These are phyloP conservation scores for Diplodia corticola DNA, from an alignment of 2,329 filamentous ascomycete genomes.

Conservation along the genomic window DNA sequence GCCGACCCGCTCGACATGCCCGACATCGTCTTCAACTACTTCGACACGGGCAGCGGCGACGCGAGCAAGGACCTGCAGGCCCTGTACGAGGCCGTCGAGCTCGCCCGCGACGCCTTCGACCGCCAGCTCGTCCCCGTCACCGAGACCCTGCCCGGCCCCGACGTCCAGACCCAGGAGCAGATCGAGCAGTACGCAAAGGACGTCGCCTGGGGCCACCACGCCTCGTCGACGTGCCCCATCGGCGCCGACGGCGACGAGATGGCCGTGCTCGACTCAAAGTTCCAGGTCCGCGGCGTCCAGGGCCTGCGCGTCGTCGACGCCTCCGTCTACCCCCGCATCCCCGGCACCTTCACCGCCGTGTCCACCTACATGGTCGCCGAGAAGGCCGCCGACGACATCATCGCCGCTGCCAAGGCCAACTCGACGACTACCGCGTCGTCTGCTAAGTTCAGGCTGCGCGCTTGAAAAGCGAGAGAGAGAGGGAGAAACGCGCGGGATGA, in stretches of 20 bases:
- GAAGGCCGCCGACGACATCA: slow-evolving; percentile 58
- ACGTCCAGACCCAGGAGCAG: slow-evolving; percentile 44
- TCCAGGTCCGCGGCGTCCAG: slow-evolving; percentile 57
- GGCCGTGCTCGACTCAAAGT: slow-evolving; percentile 58
- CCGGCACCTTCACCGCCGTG: slow-evolving; percentile 55
- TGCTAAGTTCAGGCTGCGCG: not conserved
- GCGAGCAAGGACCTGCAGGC: slow-evolving; percentile 55
- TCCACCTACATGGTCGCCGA: slow-evolving; percentile 59
- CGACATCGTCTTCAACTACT: slow-evolving; percentile 51
- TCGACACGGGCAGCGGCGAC: slow-evolving; percentile 46
- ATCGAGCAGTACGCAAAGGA: slow-evolving; percentile 39
- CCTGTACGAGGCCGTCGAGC: slow-evolving; percentile 56
- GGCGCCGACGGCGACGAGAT: slow-evolving; percentile 55
- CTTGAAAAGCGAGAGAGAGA: not conserved
- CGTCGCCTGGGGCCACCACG: slow-evolving; percentile 53
- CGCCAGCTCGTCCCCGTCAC: slow-evolving; percentile 39
- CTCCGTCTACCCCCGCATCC: slow-evolving; percentile 57
- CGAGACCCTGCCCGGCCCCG: slow-evolving; percentile 45
- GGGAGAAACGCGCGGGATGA: no score
- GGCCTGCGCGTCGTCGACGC: slow-evolving; percentile 64
- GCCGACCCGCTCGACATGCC: slow-evolving; percentile 65
- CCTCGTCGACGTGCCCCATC: slow-evolving; percentile 57
- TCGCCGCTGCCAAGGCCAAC: not conserved
- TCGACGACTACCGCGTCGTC: not conserved
- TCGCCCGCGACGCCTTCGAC: slow-evolving; percentile 48